Base-by-base conservation (phyloP, 2,329 filamentous ascomycete genomes). In the Colletotrichum limetticola region DNA sequence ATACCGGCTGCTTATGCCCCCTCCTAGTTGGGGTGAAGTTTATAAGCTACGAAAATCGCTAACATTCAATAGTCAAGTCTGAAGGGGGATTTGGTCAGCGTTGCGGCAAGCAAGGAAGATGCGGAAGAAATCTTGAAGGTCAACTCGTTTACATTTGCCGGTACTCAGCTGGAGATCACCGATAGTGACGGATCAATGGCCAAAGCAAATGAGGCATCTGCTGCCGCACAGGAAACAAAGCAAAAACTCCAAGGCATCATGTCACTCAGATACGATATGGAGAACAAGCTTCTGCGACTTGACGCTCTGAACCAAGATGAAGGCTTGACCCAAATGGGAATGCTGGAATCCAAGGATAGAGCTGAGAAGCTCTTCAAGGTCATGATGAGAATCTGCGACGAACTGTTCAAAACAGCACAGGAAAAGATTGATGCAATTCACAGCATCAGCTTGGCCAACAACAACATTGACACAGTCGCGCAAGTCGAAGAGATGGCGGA, bases 331-430 rank as follows among this genome's bases (percentile, higher is more conserved):
- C 86, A 89, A 55, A 91, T 95, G 82, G 94, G 94, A 49, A 93
- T 96, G 78, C 95, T 97, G 80, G 89, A 91, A 74, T 90, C 86
- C 72, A 90, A 89, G 71, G 91, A 92, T 4, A 92, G 91, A 1
- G 91, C 93, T 58, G 90, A 93, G 75, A 99, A 98, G 81, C 94
- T 98, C 74, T 98, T 98, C 84, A 94, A 94, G 65, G 96, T 94
- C 1, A 87, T 98, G 74, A 97, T 98, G 94, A 91, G 91, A 72
- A 91, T 98, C 59, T 95, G 94, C 80, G 92, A 97, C 66, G 86
- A 90, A 74, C 89, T 93, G 22, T 97, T 98, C 85, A 91, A 92
- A 76, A 92, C 89, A 2, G 80, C 89, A 14, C 87, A 92, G 73
- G 91, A 93, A 62, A 95, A 95, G 81, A 89, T 91, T 62, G 92